A percentile compares a stretch with the other conserved stretches of the same genome.
Conservation (phyloP, 2,329 filamentous ascomycete genomes). For the Botryotinia calthae region DNA sequence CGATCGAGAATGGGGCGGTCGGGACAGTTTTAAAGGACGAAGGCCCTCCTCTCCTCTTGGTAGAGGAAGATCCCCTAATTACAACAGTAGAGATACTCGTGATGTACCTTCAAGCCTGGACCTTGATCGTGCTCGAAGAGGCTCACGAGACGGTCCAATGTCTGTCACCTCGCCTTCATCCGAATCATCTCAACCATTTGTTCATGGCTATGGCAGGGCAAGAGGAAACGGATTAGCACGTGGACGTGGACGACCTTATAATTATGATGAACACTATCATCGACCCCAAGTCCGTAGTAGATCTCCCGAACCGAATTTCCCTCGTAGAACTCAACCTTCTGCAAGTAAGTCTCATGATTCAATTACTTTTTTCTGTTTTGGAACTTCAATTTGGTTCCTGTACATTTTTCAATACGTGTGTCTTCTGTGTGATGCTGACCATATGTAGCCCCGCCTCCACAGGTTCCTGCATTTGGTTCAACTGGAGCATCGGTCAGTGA, state of each 20-base stretch:
- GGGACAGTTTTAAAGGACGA: slow-evolving; percentile 50
- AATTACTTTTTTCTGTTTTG: neutral
- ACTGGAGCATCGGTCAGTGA: slow-evolving; percentile 11
- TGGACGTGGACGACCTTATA: slow-evolving; percentile 47
- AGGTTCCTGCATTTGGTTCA: slow-evolving; percentile 55
- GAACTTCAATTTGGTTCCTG: neutral
- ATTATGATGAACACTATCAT: slow-evolving; percentile 57
- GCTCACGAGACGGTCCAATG: slow-evolving; percentile 69
- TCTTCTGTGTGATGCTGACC: neutral
- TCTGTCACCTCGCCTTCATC: slow-evolving; percentile 70
- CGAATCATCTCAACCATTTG: slow-evolving; percentile 50
- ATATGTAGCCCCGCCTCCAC: slow-evolving; percentile 45
- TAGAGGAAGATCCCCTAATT: slow-evolving; percentile 63
- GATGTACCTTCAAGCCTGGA: slow-evolving; percentile 63
- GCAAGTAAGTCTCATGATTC: slow-evolving; percentile 38
- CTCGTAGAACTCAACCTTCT: slow-evolving; percentile 44
- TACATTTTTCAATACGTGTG: neutral
- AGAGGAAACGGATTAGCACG: slow-evolving; percentile 48
- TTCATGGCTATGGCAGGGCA: slow-evolving; percentile 51
- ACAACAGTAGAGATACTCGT: slow-evolving; percentile 50
- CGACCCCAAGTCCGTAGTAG: slow-evolving; percentile 34
- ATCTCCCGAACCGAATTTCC: slow-evolving; percentile 35
- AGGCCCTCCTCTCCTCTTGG: slow-evolving; percentile 61
- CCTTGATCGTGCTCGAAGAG: slow-evolving; percentile 63
- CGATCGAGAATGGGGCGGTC: slow-evolving; percentile 28